phyloP scores from a whole-genome alignment of 78 protist species.

The Emiliania huxleyi region DNA sequence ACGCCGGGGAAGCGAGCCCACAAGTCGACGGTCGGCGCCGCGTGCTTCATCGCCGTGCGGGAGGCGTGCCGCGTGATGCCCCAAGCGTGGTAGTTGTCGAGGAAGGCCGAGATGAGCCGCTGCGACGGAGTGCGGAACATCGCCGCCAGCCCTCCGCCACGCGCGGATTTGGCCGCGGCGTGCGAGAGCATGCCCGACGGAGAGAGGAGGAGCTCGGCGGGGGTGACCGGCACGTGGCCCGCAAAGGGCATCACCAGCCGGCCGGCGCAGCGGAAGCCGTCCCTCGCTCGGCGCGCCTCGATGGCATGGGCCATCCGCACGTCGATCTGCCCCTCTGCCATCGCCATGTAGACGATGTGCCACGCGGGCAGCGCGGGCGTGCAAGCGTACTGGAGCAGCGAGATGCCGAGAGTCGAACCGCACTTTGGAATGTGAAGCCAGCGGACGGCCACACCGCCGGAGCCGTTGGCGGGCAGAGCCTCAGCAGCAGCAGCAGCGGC shows the following conservation, averaged over 20 bases:
- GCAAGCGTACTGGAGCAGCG: neutral
- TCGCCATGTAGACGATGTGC: neutral
- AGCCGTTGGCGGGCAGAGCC: neutral
- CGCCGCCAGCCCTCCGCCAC: neutral
- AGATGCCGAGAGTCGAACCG: neutral
- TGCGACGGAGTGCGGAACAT: neutral
- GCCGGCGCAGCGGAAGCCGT: neutral
- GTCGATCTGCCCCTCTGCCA: neutral
- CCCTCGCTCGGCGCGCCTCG: neutral
- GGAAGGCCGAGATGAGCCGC: slow-evolving; percentile 16
- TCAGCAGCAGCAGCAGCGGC: no score
- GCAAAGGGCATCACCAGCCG: neutral
- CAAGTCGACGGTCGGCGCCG: neutral
- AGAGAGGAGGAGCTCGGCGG: neutral
- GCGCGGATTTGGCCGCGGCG: neutral
- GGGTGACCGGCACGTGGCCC: neutral
- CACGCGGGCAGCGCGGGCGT: neutral
- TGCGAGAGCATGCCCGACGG: neutral
- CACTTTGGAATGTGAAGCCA: slow-evolving; percentile 14
- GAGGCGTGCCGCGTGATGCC: neutral
- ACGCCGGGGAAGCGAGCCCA: slow-evolving; percentile 4
- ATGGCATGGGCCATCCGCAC: neutral
- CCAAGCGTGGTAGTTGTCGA: slow-evolving; percentile 22
- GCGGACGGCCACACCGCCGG: neutral
- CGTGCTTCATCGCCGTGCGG: neutral